Evolutionary conservation across 148 eudicot species (phyloP), one percentile per base, ranked within the genome.

Genomic region (Cornus florida): DNA sequence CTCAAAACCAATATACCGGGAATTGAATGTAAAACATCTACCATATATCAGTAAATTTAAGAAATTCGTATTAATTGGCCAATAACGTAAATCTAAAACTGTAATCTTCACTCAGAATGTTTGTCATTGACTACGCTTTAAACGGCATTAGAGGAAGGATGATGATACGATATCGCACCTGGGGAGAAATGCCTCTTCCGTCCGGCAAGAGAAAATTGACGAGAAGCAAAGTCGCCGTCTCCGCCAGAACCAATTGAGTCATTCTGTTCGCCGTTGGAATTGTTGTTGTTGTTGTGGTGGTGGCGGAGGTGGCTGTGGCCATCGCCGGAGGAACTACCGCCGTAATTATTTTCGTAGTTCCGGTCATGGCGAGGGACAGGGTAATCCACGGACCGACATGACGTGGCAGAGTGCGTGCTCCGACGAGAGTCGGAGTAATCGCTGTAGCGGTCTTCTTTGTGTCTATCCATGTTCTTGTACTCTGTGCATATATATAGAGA

Each of bases 171-270:
- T 57, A 10, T 2, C 22, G 10, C 23, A 62, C 66, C 66, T 62
- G 66, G 24, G 20, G 66, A 53, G 41, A 56, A 77, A 23, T 74
- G 82, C 71, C 90, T 83, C 73, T 86, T 88, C 46, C 86, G 76
- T n/a, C 65, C 53, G 9, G 82, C 66, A 19, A 74, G 77, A 82
- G 86, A 83, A 32, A 76, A 43, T 82, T 43, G 48, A 11, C 86
- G 65, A n/a, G 24, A 73, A 78, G 0, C 24, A 62, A 19, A 62
- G 19, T 62, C 66, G 19, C 3, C 19, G 66, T 62, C 23, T 19
- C 79, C 82, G 53, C 56, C 70, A 33, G 48, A 75, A 73, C 80
- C 80, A 38, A 59, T 43, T 10, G 83, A 80, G 69, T 82, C 84
- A 39, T 76, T 72, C 3, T 71, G 82, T 13, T 78, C 81, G 43